Percentiles rank a stretch among this genome's conserved stretches.
phyloP scores from a whole-genome alignment of 116 monocot species.

The Phalaenopsis hybrid region DNA sequence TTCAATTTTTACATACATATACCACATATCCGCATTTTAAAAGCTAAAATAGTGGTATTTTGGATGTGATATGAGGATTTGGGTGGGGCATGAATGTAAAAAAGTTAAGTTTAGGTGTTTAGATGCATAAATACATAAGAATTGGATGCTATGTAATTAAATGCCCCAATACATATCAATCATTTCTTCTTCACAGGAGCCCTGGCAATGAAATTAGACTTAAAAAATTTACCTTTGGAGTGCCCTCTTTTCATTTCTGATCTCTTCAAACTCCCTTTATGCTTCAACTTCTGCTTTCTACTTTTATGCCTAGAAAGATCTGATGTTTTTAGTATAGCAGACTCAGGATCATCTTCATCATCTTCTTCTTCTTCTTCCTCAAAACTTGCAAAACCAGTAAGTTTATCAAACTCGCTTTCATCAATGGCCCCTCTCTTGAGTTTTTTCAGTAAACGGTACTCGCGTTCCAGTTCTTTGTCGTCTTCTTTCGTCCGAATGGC shows the following conservation, averaged over 20 bases:
- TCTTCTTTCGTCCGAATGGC: slow-evolving; percentile 78
- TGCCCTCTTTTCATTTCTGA: neutral
- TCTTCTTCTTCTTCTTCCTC: slow-evolving; percentile 30
- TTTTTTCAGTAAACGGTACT: slow-evolving; percentile 89
- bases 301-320: neutral
- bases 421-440: slow-evolving; percentile 76
- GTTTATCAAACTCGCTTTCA: slow-evolving; percentile 83
- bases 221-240: neutral
- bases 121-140: too few relatives aligned
- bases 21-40: too few relatives aligned
- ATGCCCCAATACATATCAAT: too few relatives aligned
- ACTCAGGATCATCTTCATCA: neutral
- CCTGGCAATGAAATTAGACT: neutral
- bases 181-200: neutral
- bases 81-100: too few relatives aligned
- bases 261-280: slow-evolving; percentile 6
- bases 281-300: slow-evolving; percentile 13
- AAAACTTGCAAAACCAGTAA: slow-evolving; percentile 42
- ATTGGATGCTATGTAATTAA: too few relatives aligned
- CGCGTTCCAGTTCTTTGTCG: slow-evolving; percentile 64
- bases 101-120: too few relatives aligned
- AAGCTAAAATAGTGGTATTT: too few relatives aligned
- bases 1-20: too few relatives aligned
- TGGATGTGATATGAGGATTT: too few relatives aligned
- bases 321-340: neutral